Base-by-base conservation (phyloP, 2,329 filamentous ascomycete genomes). In the Microcyclospora pomicola region DNA sequence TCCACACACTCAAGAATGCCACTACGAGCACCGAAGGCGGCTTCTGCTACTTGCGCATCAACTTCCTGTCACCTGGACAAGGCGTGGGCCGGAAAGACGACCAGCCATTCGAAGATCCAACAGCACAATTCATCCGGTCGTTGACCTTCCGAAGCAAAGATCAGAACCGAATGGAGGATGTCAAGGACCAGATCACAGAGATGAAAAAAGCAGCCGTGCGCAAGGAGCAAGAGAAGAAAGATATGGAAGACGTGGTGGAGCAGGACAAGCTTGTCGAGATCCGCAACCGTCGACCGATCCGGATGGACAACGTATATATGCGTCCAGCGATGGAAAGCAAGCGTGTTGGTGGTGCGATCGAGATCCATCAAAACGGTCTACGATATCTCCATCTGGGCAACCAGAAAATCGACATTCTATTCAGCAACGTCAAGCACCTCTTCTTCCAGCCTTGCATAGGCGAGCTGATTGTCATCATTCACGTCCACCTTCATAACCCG, bases 311-410 rank as follows among this genome's bases (percentile, higher is more conserved):
- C 57, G 85, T 98, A 51, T 98, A 88, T 60, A 83, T 98, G 49
- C 83, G 91, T 40, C 91, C 91, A 35, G 85, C 86, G 0, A 79
- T 96, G 69, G 91, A 98, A 62, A 87, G 87, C 53, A 98, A 98
- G 65, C 85, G 91, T 53, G 84, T 98, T 24, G 83, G 91, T 33
- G 91, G 91, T 54, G 86, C 91, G 58, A 80, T 98, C 30, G 88
- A 96, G 62, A 95, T 98, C 36, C 91, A 98, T 62, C 87, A 96
- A 55, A 98, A 98, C 53, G 91, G 91, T 87, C 82, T 98, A 41
- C 83, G 91, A 43, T 98, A 98, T 60, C 55, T 60, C 72, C 88
- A 65, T 82, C 82, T 37, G 67, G 92, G 46, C 78, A 92, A 46
- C 77, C 82, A 91, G 50, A 75, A 80, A 51, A 84, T 98, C 35